Base-by-base conservation (phyloP, 2,329 filamentous ascomycete genomes). In the Coniochaeta sp. region DNA sequence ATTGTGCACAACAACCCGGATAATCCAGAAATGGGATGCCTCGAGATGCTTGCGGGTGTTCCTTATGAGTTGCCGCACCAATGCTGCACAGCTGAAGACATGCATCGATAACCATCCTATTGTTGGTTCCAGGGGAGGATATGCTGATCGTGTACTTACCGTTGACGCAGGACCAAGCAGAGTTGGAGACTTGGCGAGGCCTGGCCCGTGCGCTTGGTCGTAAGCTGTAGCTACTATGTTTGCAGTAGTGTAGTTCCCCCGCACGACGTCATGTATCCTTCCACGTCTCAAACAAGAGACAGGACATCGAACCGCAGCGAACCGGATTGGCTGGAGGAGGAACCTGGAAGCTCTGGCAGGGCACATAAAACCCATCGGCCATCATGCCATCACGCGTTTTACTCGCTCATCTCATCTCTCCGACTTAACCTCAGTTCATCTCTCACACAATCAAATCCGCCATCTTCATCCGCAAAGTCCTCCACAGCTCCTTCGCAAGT, bases 221-320 rank as follows among this genome's bases (percentile, higher is more conserved):
- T 22, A 50, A n/a, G n/a, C n/a, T 22, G 44, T 22, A 50, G 19
- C 34, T 38, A 38, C 28, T 31, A n/a, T n/a, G n/a, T n/a, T n/a
- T n/a, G n/a, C n/a, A n/a, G n/a, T n/a, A n/a, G n/a, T n/a, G n/a
- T n/a, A 28, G 5, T 17, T 56, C 52, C 57, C 57, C 57, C 57
- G 57, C 57, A 59, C 57, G 47, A 59, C 57, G 57, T 59, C 57
- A 59, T 59, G 54, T 52, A 52, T 59, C 40, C 40, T 59, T 52
- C 19, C 40, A 24, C 57, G n/a, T 50, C 33, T 34, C 36, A 47
- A 43, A 24, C 57, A 58, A 31, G 31, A 52, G 47, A 28, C n/a
- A 50, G 4, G 47, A 52, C 47, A 52, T 31, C 47, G 24, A 52
- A 52, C 24, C n/a, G 26, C 26, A 31, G 24, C 22, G 47, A 52